Evolutionary conservation across 441 rosid species (phyloP), one percentile per base, ranked within the genome.

Genomic region (Pelargonium fulgidum): DNA sequence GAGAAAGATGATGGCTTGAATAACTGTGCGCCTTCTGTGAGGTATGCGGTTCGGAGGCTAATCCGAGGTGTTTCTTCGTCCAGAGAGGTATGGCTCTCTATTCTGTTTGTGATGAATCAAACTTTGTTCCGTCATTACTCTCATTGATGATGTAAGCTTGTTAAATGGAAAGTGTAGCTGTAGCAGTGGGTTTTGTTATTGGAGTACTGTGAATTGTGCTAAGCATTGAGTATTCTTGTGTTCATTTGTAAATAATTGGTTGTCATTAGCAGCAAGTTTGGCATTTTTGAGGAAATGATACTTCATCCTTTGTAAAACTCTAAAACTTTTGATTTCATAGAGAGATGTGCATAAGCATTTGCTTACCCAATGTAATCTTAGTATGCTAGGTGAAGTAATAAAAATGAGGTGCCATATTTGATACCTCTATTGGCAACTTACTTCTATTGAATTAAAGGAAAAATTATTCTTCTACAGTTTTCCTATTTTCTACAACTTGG

Each of bases 61-160:
- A 82, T 94, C 61, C 94, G 94, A 1, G 99, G 99, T 9, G 90
- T 85, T 80, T 94, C 98, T 61, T 94, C 99, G 0, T 89, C 99
- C 1, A 85, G 98, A 80, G 97, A 92, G 97, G 99, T 92, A 73
- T 70, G 76, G 44, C 20, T 61, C 20, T 61, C 13, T 16, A 9
- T 6, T 74, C 65, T 1, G 58, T 65, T 58, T 17, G 33, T 50
- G 58, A 17, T 54, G 22, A 41, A 41, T 41, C 45, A 9, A 9
- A 41, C 3, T 61, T 58, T 19, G 3, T 16, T 42, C 41, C 7
- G 58, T 26, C 5, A 26, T 3, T 10, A 2, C 13, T 11, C n/a
- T 48, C 16, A 11, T 3, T 7, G 11, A 61, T 10, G 26, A 20
- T 11, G 19, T 59, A 44, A 19, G 58, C 13, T 48, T 3, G 54